Evolutionary conservation across 805 yeast species (phyloP), one percentile per base, ranked within the genome.

Genomic region (Nakazawaea populi): DNA sequence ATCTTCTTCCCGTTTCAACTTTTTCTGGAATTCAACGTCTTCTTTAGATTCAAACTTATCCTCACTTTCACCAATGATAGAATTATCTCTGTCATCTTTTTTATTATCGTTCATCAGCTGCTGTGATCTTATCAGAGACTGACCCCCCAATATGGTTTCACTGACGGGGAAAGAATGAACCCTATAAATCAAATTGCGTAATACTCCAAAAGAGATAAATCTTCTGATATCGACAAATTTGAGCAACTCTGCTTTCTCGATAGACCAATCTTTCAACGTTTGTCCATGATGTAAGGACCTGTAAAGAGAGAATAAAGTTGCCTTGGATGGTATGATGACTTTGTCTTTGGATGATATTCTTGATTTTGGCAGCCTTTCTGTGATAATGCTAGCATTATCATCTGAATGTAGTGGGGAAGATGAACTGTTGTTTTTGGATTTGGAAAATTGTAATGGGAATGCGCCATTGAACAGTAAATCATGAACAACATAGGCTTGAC

Each of bases 141-240:
- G 40, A 11, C n/a, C 31, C 14, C 67, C 66, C n/a, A 68, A 66
- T 11, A 75, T 60, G 42, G 68, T 64, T 36, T 66, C 70, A 48
- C 80, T 64, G 1, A 88, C 68, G 0, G 98, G 97, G 60, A 80
- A 88, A 24, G 90, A 72, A 50, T 86, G 77, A 1, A 90, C 87
- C 47, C 97, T 69, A 62, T 90, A 90, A 7, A 95, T 85, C 5
- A 94, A 60, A 0, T 96, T 89, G 54, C 89, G 78, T 28, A 89
- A 71, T 2, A 89, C 76, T 1, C 99, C 99, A 72, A 91, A 94
- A 18, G 90, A 81, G 24, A 94, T 72, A 58, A 94, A 88, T 49
- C 96, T 71, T 55, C 98, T 74, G 4, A 94, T 72, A 65, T 94
- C 99, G 41, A 95, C 80, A 55, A 82, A 76, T 30, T 69, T 64